Evolutionary conservation across 2,329 filamentous ascomycete genomes (phyloP).

Genomic region (Fusarium drepaniforme): DNA sequence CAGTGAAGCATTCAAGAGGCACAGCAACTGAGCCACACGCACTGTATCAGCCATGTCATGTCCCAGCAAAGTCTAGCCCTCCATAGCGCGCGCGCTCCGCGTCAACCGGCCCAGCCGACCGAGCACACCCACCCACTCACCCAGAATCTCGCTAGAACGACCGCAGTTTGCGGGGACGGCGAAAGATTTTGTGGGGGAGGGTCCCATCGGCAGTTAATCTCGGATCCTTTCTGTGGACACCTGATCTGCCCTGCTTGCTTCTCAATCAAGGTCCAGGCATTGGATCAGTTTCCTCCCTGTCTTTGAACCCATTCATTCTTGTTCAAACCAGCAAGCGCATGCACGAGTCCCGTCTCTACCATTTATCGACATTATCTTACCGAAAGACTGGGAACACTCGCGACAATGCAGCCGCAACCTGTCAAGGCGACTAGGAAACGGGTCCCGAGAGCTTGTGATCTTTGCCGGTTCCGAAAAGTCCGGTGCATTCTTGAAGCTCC

Average conservation of each 20-base stretch:
- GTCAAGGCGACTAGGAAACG: slow-evolving; percentile 32
- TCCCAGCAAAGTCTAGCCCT: background rate
- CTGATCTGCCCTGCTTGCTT: slow-evolving; percentile 5
- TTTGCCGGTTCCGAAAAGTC: slow-evolving; percentile 40
- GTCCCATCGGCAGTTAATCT: slow-evolving; percentile 24
- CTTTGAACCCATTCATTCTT: background rate
- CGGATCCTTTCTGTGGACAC: slow-evolving; percentile 22
- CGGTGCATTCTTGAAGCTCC: slow-evolving; percentile 41
- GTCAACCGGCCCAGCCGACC: background rate
- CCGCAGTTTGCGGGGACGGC: background rate
- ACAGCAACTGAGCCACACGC: background rate
- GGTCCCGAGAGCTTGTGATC: slow-evolving; percentile 37
- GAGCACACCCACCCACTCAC: background rate
- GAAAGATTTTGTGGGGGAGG: slow-evolving; percentile 23
- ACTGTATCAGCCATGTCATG: background rate
- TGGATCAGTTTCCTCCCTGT: background rate
- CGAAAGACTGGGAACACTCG: background rate
- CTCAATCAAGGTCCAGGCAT: slow-evolving; percentile 14
- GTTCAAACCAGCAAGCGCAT: background rate
- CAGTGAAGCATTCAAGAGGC: background rate
- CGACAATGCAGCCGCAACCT: slow-evolving; percentile 11
- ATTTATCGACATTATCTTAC: background rate
- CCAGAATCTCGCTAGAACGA: background rate
- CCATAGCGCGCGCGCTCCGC: background rate
- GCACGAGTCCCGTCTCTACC: background rate